Conservation (phyloP, 148 eudicot genomes). For the Fagopyrum tataricum region DNA sequence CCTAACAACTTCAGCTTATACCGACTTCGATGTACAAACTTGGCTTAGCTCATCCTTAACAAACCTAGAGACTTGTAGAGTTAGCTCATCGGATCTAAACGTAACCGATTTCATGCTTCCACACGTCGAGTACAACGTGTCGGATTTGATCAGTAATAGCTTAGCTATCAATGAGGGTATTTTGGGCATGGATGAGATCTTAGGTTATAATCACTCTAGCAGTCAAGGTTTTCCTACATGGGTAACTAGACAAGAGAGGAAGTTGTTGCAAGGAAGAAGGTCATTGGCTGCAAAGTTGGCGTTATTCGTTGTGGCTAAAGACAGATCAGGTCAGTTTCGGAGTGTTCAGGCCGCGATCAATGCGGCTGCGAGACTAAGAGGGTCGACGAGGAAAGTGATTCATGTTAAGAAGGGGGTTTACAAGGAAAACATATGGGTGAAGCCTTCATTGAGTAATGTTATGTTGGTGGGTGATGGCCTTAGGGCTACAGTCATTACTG, state of each 20-base stretch:
- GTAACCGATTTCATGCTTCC: constrained; percentile 11
- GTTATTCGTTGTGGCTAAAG: constrained; percentile 46
- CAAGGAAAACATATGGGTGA: constrained; percentile 27
- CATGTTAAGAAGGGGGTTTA: constrained; percentile 36
- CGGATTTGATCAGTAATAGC: constrained; percentile 44
- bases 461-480: constrained; percentile 50
- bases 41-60: constrained; percentile 14
- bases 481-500: constrained; percentile 33
- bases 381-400: constrained; percentile 32
- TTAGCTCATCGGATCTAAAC: constrained; percentile 11
- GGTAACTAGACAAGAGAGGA: constrained; percentile 32
- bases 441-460: constrained; percentile 21
- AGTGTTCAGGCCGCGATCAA: constrained; percentile 27
- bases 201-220: not conserved
- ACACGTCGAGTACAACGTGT: constrained; percentile 23
- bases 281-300: constrained; percentile 5
- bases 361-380: constrained; percentile 17
- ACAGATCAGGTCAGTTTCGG: constrained; percentile 44
- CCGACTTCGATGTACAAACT: constrained; percentile 10
- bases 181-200: not conserved
- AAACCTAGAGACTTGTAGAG: constrained; percentile 14
- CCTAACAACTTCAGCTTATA: constrained; percentile 13
- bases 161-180: constrained; percentile 33
- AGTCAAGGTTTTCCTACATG: constrained; percentile 31
- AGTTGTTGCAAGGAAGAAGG: constrained; percentile 21